Conservation (phyloP, 257 asterid genomes). For the Ligustrum vulgare region DNA sequence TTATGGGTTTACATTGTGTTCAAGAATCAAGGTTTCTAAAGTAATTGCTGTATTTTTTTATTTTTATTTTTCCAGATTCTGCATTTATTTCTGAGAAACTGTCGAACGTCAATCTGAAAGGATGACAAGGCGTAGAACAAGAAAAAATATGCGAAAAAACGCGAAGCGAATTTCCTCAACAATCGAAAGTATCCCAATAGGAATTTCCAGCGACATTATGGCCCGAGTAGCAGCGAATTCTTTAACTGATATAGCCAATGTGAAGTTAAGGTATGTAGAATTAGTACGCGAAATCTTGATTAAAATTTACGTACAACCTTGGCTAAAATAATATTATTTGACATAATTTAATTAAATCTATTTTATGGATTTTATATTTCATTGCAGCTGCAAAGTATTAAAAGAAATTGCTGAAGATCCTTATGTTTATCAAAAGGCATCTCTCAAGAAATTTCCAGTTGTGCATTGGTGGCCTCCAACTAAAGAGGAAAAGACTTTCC, state of each 20-base stretch:
- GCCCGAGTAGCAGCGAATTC: background rate
- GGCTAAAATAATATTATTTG: background rate
- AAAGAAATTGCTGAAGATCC: background rate
- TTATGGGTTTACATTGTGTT: too few species aligned
- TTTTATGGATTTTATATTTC: background rate
- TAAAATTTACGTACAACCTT: background rate
- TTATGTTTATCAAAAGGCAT: background rate
- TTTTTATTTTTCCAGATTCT: too few species aligned
- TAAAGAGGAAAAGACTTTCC: background rate
- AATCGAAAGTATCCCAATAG: background rate
- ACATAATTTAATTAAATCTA: background rate
- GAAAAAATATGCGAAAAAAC: background rate
- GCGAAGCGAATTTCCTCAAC: background rate
- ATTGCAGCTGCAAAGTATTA: background rate
- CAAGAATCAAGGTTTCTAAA: too few species aligned
- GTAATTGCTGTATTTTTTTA: too few species aligned
- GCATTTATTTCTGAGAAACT: too few species aligned
- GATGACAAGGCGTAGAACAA: background rate
- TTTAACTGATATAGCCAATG: background rate
- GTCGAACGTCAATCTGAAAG: too few species aligned
- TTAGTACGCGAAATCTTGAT: background rate
- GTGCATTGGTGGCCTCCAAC: background rate
- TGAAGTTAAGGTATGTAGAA: background rate
- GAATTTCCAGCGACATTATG: background rate
- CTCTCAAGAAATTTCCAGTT: background rate